Percentiles rank a stretch among this genome's conserved stretches.
phyloP scores from a whole-genome alignment of 2,329 filamentous ascomycete genomes.

The Aspergillus sp. region DNA sequence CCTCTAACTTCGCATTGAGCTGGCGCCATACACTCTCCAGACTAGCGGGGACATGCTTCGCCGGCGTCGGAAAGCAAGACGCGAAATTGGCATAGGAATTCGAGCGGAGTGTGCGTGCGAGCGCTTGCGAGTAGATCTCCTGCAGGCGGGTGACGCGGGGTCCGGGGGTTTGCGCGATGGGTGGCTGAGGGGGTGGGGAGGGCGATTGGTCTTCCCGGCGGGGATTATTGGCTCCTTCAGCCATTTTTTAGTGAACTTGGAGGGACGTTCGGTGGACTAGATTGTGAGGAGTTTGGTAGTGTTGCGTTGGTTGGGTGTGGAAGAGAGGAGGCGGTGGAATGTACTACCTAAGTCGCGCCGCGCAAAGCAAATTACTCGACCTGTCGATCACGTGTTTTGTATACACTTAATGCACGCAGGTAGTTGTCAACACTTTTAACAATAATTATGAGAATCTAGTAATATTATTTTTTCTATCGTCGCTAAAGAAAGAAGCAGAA shows the following conservation, averaged over 20 bases:
- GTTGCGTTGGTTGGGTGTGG: not conserved
- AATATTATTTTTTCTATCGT: not conserved
- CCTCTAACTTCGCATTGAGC: slow-evolving; percentile 58
- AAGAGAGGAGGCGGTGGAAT: not conserved
- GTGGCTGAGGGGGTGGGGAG: slow-evolving; percentile 54
- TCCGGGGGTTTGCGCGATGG: slow-evolving; percentile 56
- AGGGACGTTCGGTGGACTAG: not conserved
- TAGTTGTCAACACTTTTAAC: not conserved
- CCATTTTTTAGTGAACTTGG: slow-evolving; percentile 17
- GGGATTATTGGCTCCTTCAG: slow-evolving; percentile 15
- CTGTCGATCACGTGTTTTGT: slow-evolving; percentile 24
- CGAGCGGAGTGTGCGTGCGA: slow-evolving; percentile 60
- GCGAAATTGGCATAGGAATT: slow-evolving; percentile 63
- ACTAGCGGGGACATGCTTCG: slow-evolving; percentile 55
- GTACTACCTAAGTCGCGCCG: not conserved
- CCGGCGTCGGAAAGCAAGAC: slow-evolving; percentile 63
- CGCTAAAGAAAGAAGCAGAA: not conserved
- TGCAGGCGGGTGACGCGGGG: slow-evolving; percentile 60
- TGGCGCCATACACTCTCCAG: slow-evolving; percentile 59
- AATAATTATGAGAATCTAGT: not conserved
- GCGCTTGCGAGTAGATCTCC: slow-evolving; percentile 60
- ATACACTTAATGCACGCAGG: not conserved
- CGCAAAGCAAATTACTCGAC: slow-evolving; percentile 14
- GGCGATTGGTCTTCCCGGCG: slow-evolving; percentile 36
- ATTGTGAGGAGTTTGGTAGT: not conserved